Percentiles rank a stretch among this genome's conserved stretches.
Conservation (phyloP, 2,329 filamentous ascomycete species). For the Colletotrichum sp. region DNA sequence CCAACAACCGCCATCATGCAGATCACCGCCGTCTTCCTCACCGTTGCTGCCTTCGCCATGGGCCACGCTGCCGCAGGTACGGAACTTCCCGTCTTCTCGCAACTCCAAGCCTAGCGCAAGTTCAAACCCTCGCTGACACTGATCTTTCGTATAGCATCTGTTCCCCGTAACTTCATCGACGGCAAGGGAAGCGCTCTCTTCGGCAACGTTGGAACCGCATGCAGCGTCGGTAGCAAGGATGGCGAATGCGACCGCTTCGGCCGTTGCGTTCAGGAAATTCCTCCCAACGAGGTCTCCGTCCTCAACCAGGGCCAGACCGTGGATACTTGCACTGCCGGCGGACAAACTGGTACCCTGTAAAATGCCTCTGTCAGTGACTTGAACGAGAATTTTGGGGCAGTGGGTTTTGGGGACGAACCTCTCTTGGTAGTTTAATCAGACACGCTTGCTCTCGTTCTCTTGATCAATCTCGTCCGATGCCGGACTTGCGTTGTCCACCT, state of each 20-base stretch:
- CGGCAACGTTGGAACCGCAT: conserved; percentile 1
- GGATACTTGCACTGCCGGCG: conserved; percentile 4
- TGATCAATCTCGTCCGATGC: not conserved
- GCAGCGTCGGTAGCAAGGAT: conserved; percentile 1
- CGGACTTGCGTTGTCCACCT: not conserved
- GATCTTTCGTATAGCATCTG: not conserved
- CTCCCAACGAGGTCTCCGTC: conserved; percentile 2
- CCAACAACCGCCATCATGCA: not conserved
- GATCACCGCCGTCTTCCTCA: not conserved
- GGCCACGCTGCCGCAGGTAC: not conserved
- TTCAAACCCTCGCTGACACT: not conserved
- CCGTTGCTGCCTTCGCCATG: not conserved
- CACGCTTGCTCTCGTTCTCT: not conserved
- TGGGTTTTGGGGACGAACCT: not conserved
- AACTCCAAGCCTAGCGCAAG: fast-evolving
- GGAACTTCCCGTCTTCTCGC: not conserved
- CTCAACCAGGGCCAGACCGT: conserved; percentile 7
- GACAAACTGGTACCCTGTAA: conserved; percentile 10
- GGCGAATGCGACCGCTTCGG: conserved; percentile 15
- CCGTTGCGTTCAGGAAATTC: not conserved
- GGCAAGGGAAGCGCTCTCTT: conserved; percentile 12
- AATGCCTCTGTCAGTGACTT: not conserved
- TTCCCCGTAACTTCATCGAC: not conserved
- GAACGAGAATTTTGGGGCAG: not conserved
- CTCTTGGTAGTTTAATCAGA: not conserved